These are phyloP conservation scores for Nakataea oryzae DNA, from an alignment of 2,329 filamentous ascomycete species.

Conservation along the genomic window DNA sequence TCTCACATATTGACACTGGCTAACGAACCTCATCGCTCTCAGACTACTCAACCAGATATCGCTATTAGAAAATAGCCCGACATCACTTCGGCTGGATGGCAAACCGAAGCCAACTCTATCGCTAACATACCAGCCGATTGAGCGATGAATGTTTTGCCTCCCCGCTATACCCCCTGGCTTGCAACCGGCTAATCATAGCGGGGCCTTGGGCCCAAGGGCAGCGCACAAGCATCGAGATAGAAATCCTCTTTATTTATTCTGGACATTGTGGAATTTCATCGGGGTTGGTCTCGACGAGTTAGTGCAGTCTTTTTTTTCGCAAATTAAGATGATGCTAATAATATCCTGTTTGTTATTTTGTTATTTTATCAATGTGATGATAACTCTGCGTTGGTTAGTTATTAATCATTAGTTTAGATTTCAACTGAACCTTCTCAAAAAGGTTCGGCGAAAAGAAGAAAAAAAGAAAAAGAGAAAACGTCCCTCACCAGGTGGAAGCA, in stretches of 20 bases:
- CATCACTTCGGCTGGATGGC: too few species aligned
- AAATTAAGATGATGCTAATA: neutral
- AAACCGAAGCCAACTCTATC: neutral
- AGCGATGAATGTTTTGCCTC: too few species aligned
- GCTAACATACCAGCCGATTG: too few species aligned
- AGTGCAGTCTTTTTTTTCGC: neutral
- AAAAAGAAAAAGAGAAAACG: too few species aligned
- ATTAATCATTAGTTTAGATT: too few species aligned
- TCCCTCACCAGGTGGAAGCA: too few species aligned
- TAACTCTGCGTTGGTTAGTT: too few species aligned
- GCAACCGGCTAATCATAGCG: neutral
- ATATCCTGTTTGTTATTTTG: too few species aligned
- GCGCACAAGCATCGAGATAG: neutral
- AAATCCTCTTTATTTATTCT: neutral
- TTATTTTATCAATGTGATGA: too few species aligned
- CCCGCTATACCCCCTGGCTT: neutral
- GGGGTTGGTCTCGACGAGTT: slow-evolving; percentile 3
- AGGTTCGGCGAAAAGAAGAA: too few species aligned
- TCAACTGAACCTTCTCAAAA: too few species aligned
- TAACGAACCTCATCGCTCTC: slow-evolving; percentile 63
- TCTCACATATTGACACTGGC: slow-evolving; percentile 17
- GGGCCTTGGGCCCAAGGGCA: neutral
- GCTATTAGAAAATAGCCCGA: slow-evolving; percentile 36
- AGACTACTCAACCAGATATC: slow-evolving; percentile 59
- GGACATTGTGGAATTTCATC: neutral